Evolutionary conservation across 192 early-diverging fungal genomes (phyloP).

Genomic region (Entophlyctis luteolus): DNA sequence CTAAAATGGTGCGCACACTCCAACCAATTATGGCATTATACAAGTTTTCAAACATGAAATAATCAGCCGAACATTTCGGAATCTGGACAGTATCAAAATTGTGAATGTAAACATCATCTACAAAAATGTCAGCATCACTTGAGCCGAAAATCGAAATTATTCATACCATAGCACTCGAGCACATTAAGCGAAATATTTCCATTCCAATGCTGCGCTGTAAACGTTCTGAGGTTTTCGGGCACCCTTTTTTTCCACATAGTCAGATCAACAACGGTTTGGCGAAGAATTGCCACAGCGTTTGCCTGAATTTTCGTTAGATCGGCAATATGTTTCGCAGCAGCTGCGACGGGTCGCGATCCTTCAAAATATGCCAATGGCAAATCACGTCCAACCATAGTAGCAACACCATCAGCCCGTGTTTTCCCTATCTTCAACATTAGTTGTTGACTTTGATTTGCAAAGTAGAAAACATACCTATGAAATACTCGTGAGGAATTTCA

Average conservation of each 20-base stretch:
- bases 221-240: not conserved
- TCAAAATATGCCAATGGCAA: not conserved
- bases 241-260: not conserved
- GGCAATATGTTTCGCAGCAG: not conserved
- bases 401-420: not conserved
- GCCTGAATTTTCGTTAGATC: not conserved
- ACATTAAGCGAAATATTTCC: not conserved
- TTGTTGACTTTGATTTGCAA: not conserved
- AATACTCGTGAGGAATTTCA: not conserved
- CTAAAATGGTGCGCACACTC: not conserved
- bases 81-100: slow-evolving; percentile 8
- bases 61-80: not conserved
- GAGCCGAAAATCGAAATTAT: not conserved
- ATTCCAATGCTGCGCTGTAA: not conserved
- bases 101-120: not conserved
- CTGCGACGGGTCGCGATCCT: not conserved
- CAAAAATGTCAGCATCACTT: not conserved
- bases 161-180: not conserved
- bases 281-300: not conserved
- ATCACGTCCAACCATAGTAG: not conserved
- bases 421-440: not conserved
- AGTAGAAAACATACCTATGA: not conserved
- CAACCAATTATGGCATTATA: not conserved
- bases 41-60: not conserved
- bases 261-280: not conserved